Base-by-base conservation (phyloP, 1,139 yeast genomes). In the Hanseniaspora uvarum region DNA sequence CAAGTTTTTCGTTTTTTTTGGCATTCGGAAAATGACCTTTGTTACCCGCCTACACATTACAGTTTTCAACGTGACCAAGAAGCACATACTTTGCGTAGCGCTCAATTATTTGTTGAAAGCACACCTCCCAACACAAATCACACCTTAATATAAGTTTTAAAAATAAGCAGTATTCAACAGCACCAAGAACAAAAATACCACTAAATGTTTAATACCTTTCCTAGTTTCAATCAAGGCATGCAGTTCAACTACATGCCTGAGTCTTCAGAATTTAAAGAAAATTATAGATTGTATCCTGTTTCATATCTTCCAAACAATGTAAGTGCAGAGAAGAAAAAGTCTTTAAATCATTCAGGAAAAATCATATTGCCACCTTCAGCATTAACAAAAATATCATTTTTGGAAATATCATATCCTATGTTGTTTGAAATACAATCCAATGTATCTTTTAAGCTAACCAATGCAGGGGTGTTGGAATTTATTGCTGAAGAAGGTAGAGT, bases 401-500 rank as follows among this genome's bases (percentile, higher is more conserved):
- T 83, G 43, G 94, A 89, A 65, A 87, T 94, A 55, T 74, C 96
- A 60, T 94, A 94, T 63, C 98, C 99, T 1, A 94, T 94, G 98
- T 73, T 92, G 52, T 94, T 94, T 64, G 86, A 83, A 65, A 71
- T 92, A 54, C 73, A 75, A 46, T 84, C 86, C 58, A 94, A 83
- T 63, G 82, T 79, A 48, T 75, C 78, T 19, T 72, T 69, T 1
- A 61, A 70, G 38, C 72, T 68, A 11, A 86, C 96, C 0, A 96
- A 88, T 66, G 86, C 92, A 50, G 99, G 99, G 62, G 98, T 94
- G 16, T 72, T 94, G 60, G 98, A 94, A 69, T 94, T 94, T 66
- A 85, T 86, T 33, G 96, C 98, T 0, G 98, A 92, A 65, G 98
- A 94, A 71, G 99, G 99, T 19, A 75, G 98, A 57, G 94, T 81